Base-by-base conservation (phyloP, 495 filamentous ascomycete species). In the Penicillium tannophilum region DNA sequence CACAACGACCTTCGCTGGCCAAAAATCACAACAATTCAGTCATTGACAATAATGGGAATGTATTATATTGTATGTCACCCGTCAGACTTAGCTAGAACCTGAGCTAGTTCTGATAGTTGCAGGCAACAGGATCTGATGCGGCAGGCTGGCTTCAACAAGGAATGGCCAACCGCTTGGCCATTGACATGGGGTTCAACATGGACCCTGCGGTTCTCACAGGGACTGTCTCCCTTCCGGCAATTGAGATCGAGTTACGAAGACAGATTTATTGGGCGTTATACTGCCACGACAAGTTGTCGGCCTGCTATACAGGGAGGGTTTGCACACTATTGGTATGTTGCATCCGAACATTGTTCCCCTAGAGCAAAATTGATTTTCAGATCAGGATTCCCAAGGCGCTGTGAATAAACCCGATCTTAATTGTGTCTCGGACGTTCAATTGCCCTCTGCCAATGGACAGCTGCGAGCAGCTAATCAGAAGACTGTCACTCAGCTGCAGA, bases 11-110 rank as follows among this genome's bases (percentile, higher is more conserved):
- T 90, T 55, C 80, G 85, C 23, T 81, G 83, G 65, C 82, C 76
- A 0, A 74, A 63, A 4, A 71, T 93, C 20, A 93, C 90, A 7
- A 91, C 88, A 3, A 86, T 92, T 41, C 91, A 93, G 70, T 89
- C 90, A 0, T 69, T 93, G 24, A 85, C 86, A 5, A 80, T 95
- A 56, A 89, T 95, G 88, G 71, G 72, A 9, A 61, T 64, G 52
- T 58, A 62, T 11, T 72, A 72, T 23, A 63, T 70, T 7, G 67
- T 71, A 55, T 52, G 64, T 62, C 44, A 20, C 11, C 42, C 19
- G 14, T n/a, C 24, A 46, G 14, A 14, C 17, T 33, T 16, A 5
- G 10, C 16, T 16, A 11, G n/a, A 30, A 31, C 14, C 1, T 7
- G 3, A 0, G 33, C 33, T 36, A 28, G 9, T 16, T 51, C 44